Conservation (phyloP, 2,329 filamentous ascomycete species). For the Phaeophleospora eucalypticola region DNA sequence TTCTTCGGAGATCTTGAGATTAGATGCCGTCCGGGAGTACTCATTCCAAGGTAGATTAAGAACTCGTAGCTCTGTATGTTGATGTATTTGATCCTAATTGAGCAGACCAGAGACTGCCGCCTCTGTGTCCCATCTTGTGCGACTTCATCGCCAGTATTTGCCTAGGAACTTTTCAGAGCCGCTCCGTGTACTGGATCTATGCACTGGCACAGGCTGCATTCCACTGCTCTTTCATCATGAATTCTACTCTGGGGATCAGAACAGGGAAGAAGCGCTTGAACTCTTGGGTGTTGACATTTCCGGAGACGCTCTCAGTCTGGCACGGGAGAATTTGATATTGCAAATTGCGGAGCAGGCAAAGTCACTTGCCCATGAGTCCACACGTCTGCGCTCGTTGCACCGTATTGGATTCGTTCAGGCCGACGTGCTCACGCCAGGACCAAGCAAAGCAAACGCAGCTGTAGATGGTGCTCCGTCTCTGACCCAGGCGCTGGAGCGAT, state of each 20-base stretch:
- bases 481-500: slow-evolving; percentile 11
- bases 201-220: slow-evolving; percentile 89
- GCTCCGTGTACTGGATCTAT: slow-evolving; percentile 74
- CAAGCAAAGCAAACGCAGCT: not conserved
- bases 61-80: slow-evolving; percentile 13
- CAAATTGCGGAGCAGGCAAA: slow-evolving; percentile 41
- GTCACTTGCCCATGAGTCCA: slow-evolving; percentile 12
- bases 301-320: slow-evolving; percentile 58
- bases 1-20: slow-evolving; percentile 84
- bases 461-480: slow-evolving; percentile 10
- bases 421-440: slow-evolving; percentile 28
- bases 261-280: slow-evolving; percentile 35
- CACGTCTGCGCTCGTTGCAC: slow-evolving; percentile 14
- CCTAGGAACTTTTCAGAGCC: slow-evolving; percentile 21
- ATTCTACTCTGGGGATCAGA: slow-evolving; percentile 38
- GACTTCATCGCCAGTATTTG: not conserved
- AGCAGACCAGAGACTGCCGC: slow-evolving; percentile 46
- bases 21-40: slow-evolving; percentile 67
- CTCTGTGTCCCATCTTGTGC: slow-evolving; percentile 33
- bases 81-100: slow-evolving; percentile 10
- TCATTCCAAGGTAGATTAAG: slow-evolving; percentile 67
- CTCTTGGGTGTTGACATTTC: slow-evolving; percentile 75
- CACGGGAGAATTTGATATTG: slow-evolving; percentile 54
- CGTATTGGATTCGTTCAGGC: slow-evolving; percentile 32
- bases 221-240: slow-evolving; percentile 68